Base-by-base conservation (phyloP, 768 basidiomycete species). In the Megacollybia marginata region DNA sequence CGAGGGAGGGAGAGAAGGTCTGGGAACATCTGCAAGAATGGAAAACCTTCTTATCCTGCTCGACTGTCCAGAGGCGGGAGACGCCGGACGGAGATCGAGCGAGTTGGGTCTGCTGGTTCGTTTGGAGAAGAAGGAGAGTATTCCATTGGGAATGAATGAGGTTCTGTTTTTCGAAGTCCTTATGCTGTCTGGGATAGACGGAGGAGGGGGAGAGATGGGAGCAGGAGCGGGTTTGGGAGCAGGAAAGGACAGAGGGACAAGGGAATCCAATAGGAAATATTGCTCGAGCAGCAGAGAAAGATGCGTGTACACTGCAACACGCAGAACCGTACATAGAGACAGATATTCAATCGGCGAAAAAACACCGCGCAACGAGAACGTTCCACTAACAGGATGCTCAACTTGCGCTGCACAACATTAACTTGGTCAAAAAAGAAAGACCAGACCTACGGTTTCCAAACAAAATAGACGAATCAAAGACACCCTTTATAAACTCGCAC, bases 211-310 rank as follows among this genome's bases (percentile, higher is more conserved):
- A 18, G 18, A 10, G 35, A 16, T 15, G 8, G 18, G 63, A 15
- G 56, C 49, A 19, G 46, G 34, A 48, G 56, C 31, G 38, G 63
- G 48, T 49, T 62, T 58, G 19, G 62, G 62, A 51, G 63, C 57
- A 5, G 74, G 72, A 47, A 70, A 75, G 33, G 61, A 65, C 33
- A 85, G 62, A 7, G 63, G 60, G n/a, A 82, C 70, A 45, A 72
- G 63, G 1, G 73, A 79, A 59, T 81, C 70, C 4, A 64, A 48
- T 28, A 85, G 69, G 5, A 83, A 60, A 34, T 75, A 71, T 57
- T 84, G 81, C 56, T 85, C 84, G 13, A 85, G 74, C 4, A 81
- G 52, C 33, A 83, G 69, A 1, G 81, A 79, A 1, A 83, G 69
- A 55, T 81, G 76, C 9, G 71, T 59, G 58, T 79, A 84, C 13